phyloP scores from a whole-genome alignment of 352 stramenopile species.

The Phytophthora boehmeriae region DNA sequence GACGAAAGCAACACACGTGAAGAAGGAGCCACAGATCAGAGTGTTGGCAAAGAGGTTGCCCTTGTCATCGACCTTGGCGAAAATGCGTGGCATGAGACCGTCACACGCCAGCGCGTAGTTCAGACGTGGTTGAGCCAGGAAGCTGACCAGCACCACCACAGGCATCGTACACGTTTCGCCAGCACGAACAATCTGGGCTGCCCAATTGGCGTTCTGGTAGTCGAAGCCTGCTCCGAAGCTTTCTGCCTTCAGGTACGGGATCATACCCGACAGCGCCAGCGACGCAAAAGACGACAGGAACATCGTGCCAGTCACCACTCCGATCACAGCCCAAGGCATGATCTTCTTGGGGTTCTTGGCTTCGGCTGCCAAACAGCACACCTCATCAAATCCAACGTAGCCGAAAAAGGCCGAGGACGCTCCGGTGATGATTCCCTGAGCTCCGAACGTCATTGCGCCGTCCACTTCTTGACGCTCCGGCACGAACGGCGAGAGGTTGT shows the following conservation, averaged over 20 bases:
- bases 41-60: slow-evolving; percentile 84
- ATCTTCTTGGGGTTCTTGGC: slow-evolving; percentile 76
- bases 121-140: slow-evolving; percentile 93
- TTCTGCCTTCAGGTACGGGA: slow-evolving; percentile 34
- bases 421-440: slow-evolving; percentile 73
- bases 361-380: slow-evolving; percentile 90
- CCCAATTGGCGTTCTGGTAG: slow-evolving; percentile 45
- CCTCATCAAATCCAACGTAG: slow-evolving; percentile 96
- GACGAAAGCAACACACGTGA: slow-evolving; percentile 70
- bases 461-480: slow-evolving; percentile 40
- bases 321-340: slow-evolving; percentile 85
- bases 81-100: slow-evolving; percentile 92
- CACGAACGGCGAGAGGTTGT: slow-evolving; percentile 89
- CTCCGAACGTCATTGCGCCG: slow-evolving; percentile 42
- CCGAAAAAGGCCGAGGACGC: slow-evolving; percentile 93
- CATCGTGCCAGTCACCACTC: slow-evolving; percentile 79
- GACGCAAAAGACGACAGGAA: slow-evolving; percentile 78
- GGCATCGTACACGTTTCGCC: slow-evolving; percentile 52
- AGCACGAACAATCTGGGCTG: slow-evolving; percentile 43
- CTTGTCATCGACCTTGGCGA: slow-evolving; percentile 85
- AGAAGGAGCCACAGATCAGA: slow-evolving; percentile 65
- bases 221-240: slow-evolving; percentile 60
- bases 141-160: slow-evolving; percentile 93
- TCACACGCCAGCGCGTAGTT: slow-evolving; percentile 94
- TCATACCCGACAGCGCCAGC: slow-evolving; percentile 88